Base-by-base conservation (phyloP, 495 filamentous ascomycete genomes). In the Daldinia childiae region DNA sequence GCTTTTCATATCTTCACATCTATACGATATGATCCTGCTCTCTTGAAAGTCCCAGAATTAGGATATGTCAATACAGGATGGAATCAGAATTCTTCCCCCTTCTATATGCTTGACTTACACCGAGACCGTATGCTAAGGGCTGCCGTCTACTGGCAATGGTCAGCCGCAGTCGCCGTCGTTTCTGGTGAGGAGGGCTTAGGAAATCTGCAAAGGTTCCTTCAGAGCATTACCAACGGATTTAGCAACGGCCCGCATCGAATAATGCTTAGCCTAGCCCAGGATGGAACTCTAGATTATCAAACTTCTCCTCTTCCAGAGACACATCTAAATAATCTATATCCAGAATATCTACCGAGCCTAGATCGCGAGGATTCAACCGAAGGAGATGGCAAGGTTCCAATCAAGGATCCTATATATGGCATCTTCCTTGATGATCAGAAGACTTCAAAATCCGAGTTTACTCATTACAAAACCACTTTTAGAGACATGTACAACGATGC, bases 101-200 rank as follows among this genome's bases (percentile, higher is more conserved):
- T 95, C 74, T 97, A 97, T 81, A 92, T 98, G 82, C 86, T 97
- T 12, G 79, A 86, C 50, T 90, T 90, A 78, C 95, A 98, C 78
- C 88, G 87, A 21, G 91, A 95, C 74, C 93, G 86, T 59, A 88
- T 98, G 74, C 84, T 93, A 50, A 82, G 84, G 62, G 92, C 93
- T 27, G 93, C 92, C 0, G 79, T 80, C 30, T 80, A 91, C 66
- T 97, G 93, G 79, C 74, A 82, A 26, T 95, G 90, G 89, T 66
- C 76, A 4, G 71, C 69, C 8, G 88, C 83, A 7, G 64, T 83
- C 5, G 62, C 77, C 2, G 36, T 56, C 17, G 80, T 90, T 34
- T 65, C 64, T 5, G 88, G 87, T 7, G 74, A 79, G 0, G 39
- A 58, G 0, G 86, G 84, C 0, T 67, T 91, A 11, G 17, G 74